Evolutionary conservation across 768 basidiomycete species (phyloP), one percentile per base, ranked within the genome.

Genomic region (Suillus paluster): DNA sequence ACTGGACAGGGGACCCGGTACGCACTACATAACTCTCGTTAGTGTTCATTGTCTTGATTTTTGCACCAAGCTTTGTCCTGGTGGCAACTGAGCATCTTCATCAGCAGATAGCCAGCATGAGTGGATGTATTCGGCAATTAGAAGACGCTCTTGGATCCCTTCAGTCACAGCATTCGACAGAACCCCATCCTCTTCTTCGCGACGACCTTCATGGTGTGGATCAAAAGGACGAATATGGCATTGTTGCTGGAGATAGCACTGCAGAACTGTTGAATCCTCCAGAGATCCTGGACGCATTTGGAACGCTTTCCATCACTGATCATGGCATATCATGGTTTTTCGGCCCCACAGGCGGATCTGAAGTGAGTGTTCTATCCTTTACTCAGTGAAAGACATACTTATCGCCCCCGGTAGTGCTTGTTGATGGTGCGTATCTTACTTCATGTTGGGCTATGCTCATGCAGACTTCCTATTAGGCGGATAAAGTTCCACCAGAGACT

Each of bases 1-100:
- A 91, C 90, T n/a, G 90, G 90, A 14, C 87, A 91, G 73, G 89
- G 89, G 62, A 90, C 89, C 59, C 83, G 91, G 88, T 86, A 70
- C 12, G 71, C 34, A 66, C 62, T 59, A 36, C 46, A 21, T 1
- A 12, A 42, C 50, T 55, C 46, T 27, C 6, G 25, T 27, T 14
- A 33, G 25, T 11, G 61, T 48, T 63, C 0, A 17, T 34, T 42
- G 21, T 42, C n/a, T 39, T 14, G 36, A 49, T 27, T 63, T 68
- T 64, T 57, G 57, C 49, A 42, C 45, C 53, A 38, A 82, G 81
- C 2, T 86, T 86, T 63, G 86, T 88, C 17, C 77, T 88, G 42
- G 87, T 86, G 5, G 86, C 84, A 11, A 88, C 87, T 7, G 87
- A 86, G 68, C 87, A 88, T 55, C 82, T 88, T 19, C 86, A 89